Evolutionary conservation across 2,329 filamentous ascomycete genomes (phyloP), one percentile per base, ranked within the genome.

Genomic region (Xylaria polymorpha): DNA sequence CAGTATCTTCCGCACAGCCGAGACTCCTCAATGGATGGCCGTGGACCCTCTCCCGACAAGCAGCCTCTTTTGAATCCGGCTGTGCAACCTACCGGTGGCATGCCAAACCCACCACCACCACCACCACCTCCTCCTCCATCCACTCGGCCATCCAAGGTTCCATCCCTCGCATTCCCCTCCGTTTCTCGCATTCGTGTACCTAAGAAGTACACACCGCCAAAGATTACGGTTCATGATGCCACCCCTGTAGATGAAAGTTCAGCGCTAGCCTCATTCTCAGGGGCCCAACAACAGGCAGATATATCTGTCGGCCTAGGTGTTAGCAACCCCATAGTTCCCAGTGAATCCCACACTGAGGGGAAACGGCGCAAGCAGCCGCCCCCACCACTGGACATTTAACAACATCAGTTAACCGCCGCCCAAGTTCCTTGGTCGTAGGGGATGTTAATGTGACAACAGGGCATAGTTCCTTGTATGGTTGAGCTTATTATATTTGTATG

Each of bases 171-270:
- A 0, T 74, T 83, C 1, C 81, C 83, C 0, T 81, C 82, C 0
- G 69, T 84, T 0, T 77, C 77, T 1, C 81, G 80, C 29, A 74
- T 84, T 0, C 75, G 78, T 0, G 74, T 82, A 12, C 81, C 84
- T 0, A 85, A 81, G 72, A 81, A 81, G 71, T 82, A 84, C 72
- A 68, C 74, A 0, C 82, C 83, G 1, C 83, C 82, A 0, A 71
- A 73, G 15, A 78, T 84, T 18, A 74, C 71, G 3, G 66, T 81
- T 1, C 53, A 78, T 14, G 73, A 58, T 12, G 76, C 79, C 1
- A 79, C 77, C 1, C 78, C 79, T 0, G 41, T 75, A 1, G 77
- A 70, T 0, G 61, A 58, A 5, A 12, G 44, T 35, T 20, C 72
- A 1, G 71, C 56, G 35, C n/a, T 59, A 8, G 10, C 15, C 25